These are phyloP conservation scores for Trapa bicornis DNA, from an alignment of 345 rosid genomes.

Conservation along the genomic window DNA sequence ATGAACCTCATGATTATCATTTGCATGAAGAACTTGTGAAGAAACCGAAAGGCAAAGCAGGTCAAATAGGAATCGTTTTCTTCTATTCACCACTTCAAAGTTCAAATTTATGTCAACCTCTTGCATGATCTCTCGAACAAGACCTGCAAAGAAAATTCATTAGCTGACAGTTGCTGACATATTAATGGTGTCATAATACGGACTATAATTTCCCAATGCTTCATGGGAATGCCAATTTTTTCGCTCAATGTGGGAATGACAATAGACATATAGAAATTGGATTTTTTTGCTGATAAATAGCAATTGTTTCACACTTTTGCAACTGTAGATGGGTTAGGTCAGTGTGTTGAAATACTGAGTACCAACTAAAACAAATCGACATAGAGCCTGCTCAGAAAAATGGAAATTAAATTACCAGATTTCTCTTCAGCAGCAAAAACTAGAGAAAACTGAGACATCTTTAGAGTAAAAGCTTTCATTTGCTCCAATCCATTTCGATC, in stretches of 20 bases:
- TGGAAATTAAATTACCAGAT: slow-evolving; percentile 33
- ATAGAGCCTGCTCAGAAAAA: not conserved
- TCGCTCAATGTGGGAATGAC: too few relatives aligned
- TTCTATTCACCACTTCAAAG: slow-evolving; percentile 27
- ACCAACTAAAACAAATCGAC: slow-evolving; percentile 2
- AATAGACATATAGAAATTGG: not conserved
- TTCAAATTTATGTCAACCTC: slow-evolving; percentile 47
- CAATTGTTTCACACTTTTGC: not conserved
- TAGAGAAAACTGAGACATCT: slow-evolving; percentile 46
- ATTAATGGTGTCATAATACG: not conserved
- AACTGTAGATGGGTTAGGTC: not conserved
- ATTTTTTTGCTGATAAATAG: not conserved
- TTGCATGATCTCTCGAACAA: slow-evolving; percentile 42
- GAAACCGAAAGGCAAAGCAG: slow-evolving; percentile 48
- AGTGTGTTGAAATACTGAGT: slow-evolving; percentile 4
- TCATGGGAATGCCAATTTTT: not conserved
- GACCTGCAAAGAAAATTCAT: slow-evolving; percentile 35
- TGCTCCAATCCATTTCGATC: slow-evolving; percentile 22
- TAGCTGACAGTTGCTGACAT: slow-evolving; percentile 12
- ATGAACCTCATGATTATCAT: slow-evolving; percentile 30
- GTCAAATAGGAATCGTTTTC: slow-evolving; percentile 41
- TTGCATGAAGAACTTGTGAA: slow-evolving; percentile 43
- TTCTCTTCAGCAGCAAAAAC: slow-evolving; percentile 47
- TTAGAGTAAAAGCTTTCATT: slow-evolving; percentile 30
- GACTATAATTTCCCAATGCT: not conserved